phyloP scores from a whole-genome alignment of 805 yeast species.

The Clavispora carvajalis region DNA sequence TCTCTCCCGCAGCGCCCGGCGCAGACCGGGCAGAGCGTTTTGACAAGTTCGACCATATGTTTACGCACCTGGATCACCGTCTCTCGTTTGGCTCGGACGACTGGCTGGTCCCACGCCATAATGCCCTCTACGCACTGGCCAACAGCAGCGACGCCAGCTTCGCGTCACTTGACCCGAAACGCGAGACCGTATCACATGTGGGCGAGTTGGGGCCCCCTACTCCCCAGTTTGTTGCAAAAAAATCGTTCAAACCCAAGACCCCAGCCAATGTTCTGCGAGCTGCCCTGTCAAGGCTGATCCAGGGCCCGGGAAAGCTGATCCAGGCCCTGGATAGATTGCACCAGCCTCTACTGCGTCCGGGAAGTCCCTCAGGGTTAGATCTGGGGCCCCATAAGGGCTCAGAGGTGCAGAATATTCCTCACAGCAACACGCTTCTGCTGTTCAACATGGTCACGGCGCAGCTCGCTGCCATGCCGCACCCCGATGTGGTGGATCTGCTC shows the following conservation, averaged over 20 bases:
- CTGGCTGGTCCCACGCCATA: neutral
- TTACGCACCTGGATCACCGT: neutral
- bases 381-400: no score
- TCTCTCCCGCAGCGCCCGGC: constrained; percentile 20
- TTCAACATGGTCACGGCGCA: constrained; percentile 29
- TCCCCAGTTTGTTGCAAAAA: constrained; percentile 2
- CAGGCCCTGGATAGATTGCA: no score
- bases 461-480: constrained; percentile 30
- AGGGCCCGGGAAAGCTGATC: no score
- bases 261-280: constrained; percentile 2
- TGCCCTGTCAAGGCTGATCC: constrained; percentile 4
- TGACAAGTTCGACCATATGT: neutral
- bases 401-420: neutral
- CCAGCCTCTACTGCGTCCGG: no score
- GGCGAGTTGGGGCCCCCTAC: neutral
- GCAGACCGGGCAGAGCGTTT: neutral
- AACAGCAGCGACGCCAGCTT: constrained; percentile 3
- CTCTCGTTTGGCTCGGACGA: neutral
- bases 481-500: constrained; percentile 33
- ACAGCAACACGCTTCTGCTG: constrained; percentile 24
- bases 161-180: constrained; percentile 3
- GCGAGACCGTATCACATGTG: neutral
- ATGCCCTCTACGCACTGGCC: neutral
- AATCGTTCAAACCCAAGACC: neutral
- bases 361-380: no score